These are phyloP conservation scores for Glomus cerebriforme DNA, from an alignment of 192 early-diverging fungal species.

Conservation along the genomic window DNA sequence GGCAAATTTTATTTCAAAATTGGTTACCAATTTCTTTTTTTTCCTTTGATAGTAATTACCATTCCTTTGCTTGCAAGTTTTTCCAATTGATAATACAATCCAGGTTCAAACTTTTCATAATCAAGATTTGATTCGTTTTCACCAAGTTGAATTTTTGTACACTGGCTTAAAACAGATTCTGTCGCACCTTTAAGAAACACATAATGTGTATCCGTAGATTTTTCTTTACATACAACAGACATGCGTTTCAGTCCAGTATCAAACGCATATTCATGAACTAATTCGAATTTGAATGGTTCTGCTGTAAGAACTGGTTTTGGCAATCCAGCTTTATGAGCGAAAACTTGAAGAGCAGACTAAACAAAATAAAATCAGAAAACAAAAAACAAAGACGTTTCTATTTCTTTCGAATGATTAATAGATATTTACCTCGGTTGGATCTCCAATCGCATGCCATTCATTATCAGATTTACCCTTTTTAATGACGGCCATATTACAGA, in stretches of 20 bases:
- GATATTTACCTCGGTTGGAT: slow-evolving; percentile 84
- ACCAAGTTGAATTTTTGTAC: slow-evolving; percentile 54
- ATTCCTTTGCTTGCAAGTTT: slow-evolving; percentile 75
- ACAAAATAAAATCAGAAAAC: no score
- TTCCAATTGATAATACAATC: slow-evolving; percentile 65
- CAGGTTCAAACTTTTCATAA: slow-evolving; percentile 44
- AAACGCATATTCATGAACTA: slow-evolving; percentile 69
- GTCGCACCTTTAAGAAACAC: slow-evolving; percentile 90
- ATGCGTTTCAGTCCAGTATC: slow-evolving; percentile 87
- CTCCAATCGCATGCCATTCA: slow-evolving; percentile 78
- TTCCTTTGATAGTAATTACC: no score
- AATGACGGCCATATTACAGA: slow-evolving; percentile 86
- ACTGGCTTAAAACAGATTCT: slow-evolving; percentile 81
- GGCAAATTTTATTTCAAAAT: no score
- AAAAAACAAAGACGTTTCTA: no score
- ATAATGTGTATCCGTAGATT: slow-evolving; percentile 43
- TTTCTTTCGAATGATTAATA: no score
- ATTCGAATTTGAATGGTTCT: slow-evolving; percentile 41
- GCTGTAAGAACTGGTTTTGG: slow-evolving; percentile 65
- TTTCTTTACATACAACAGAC: slow-evolving; percentile 71
- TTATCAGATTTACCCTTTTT: slow-evolving; percentile 58
- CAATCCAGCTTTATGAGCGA: slow-evolving; percentile 78
- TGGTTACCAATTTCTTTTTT: no score
- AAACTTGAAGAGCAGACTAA: slow-evolving; percentile 72
- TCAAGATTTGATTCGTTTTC: slow-evolving; percentile 34